A percentile compares a stretch with the other conserved stretches of the same genome.
Evolutionary conservation across 148 eudicot genomes (phyloP).

Genomic region (Cornus suecica): DNA sequence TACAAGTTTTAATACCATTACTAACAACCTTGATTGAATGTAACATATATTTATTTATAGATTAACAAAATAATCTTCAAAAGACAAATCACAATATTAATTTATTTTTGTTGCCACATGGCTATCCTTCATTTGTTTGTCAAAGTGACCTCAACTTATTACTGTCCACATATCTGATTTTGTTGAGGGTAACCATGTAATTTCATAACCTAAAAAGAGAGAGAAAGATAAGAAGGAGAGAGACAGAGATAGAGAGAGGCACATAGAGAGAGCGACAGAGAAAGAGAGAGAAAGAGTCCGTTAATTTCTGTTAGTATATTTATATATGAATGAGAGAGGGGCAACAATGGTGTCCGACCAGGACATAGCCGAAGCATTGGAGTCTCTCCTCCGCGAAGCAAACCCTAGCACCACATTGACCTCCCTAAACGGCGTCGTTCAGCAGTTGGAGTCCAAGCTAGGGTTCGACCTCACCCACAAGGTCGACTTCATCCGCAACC

Average conservation of each 20-base stretch:
- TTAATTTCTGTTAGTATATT: constrained; percentile 8
- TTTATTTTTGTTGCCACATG: too few species aligned
- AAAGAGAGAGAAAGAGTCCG: constrained; percentile 10
- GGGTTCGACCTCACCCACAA: constrained; percentile 59
- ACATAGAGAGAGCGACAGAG: constrained; percentile 12
- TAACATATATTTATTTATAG: too few species aligned
- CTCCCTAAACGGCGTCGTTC: constrained; percentile 50
- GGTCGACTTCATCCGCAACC: constrained; percentile 64
- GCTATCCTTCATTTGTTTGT: not conserved
- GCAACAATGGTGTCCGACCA: constrained; percentile 58
- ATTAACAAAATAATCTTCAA: too few species aligned
- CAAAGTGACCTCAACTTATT: not conserved
- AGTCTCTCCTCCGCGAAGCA: constrained; percentile 49
- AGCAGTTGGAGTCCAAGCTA: constrained; percentile 55
- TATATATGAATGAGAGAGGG: constrained; percentile 7
- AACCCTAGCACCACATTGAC: constrained; percentile 40
- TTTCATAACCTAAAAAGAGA: not conserved
- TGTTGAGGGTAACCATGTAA: constrained; percentile 9
- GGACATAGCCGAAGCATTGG: constrained; percentile 50
- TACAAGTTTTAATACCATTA: too few species aligned
- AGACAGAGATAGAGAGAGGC: not conserved
- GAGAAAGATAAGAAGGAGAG: constrained; percentile 1
- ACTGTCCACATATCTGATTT: constrained; percentile 4
- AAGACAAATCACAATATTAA: too few species aligned
- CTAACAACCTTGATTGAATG: too few species aligned